Base-by-base conservation (phyloP, 345 rosid species). In the Litchi chinensis region DNA sequence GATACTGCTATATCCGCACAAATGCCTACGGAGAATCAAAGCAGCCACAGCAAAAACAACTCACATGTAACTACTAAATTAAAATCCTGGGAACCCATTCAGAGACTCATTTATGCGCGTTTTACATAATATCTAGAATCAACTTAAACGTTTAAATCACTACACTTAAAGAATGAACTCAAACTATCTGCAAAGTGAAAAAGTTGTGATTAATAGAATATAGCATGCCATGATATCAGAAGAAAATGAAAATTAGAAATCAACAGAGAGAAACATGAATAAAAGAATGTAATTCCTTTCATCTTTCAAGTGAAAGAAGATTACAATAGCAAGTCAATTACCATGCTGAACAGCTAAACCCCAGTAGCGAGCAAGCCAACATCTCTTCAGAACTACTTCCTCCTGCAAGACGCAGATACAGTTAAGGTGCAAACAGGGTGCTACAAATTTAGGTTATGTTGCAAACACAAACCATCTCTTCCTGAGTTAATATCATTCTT, bases 351-450 rank as follows among this genome's bases (percentile, higher is more conserved):
- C 95, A 74, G 98, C 98, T 77, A 97, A 86, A 62, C 95, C 96
- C 99, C 98, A 88, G 83, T 94, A 92, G 69, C 98, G 95, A 78
- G 99, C 98, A 86, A 97, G 98, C 98, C 99, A 97, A 75, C 99
- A 97, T 85, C 98, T 94, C 92, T 94, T 97, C 85, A 97, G 78
- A 74, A 94, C 99, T 75, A 97, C 98, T 89, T 97, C 99, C 87
- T 97, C 99, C 99, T 97, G 83, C 24, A 28, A 75, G 52, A 79
- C 68, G 32, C 18, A 77, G 67, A 60, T 22, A 60, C 4, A 66
- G 52, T 87, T 70, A 86, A 76, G 64, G 26, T 60, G 64, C 77
- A 68, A 78, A 83, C 60, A 24, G 46, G 18, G 10, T 57, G 70
- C 77, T 59, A 79, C 73, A 77, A 28, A 80, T 50, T 9, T 67